Evolutionary conservation across 768 basidiomycete genomes (phyloP).

Genomic region (Amanita rubescens): DNA sequence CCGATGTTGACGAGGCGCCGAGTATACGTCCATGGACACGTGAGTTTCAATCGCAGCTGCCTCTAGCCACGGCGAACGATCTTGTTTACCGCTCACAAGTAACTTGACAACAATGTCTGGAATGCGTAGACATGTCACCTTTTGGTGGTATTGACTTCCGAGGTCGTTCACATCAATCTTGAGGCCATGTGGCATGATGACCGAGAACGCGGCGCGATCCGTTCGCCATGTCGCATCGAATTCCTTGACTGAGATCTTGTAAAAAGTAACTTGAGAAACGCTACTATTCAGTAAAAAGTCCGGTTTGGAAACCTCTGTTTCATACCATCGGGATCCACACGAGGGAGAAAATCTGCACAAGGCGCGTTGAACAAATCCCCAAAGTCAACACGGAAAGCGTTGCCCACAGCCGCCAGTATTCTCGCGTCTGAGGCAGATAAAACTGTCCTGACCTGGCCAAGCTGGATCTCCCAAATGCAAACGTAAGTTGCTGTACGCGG

Average conservation of each 20-base stretch:
- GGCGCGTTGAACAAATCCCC: constrained; percentile 76
- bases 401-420: constrained; percentile 42
- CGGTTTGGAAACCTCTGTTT: background rate
- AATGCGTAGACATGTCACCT: constrained; percentile 50
- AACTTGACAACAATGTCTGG: constrained; percentile 44
- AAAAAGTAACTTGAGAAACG: constrained; percentile 65
- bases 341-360: constrained; percentile 54
- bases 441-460: constrained; percentile 55
- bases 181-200: constrained; percentile 53
- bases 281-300: background rate
- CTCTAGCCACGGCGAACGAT: constrained; percentile 57
- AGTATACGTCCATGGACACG: constrained; percentile 61
- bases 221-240: constrained; percentile 52
- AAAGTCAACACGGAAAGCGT: constrained; percentile 63
- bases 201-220: constrained; percentile 43
- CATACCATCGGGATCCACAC: constrained; percentile 74
- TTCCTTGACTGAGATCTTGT: constrained; percentile 54
- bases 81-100: constrained; percentile 35
- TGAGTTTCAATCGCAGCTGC: constrained; percentile 48
- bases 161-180: constrained; percentile 68
- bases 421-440: constrained; percentile 48
- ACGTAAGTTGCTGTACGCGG: constrained; percentile 82
- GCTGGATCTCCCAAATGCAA: constrained; percentile 86
- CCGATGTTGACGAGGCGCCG: constrained; percentile 50
- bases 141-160: constrained; percentile 60